Evolutionary conservation across 2,329 filamentous ascomycete species (phyloP).

Genomic region (Alternaria longipes): DNA sequence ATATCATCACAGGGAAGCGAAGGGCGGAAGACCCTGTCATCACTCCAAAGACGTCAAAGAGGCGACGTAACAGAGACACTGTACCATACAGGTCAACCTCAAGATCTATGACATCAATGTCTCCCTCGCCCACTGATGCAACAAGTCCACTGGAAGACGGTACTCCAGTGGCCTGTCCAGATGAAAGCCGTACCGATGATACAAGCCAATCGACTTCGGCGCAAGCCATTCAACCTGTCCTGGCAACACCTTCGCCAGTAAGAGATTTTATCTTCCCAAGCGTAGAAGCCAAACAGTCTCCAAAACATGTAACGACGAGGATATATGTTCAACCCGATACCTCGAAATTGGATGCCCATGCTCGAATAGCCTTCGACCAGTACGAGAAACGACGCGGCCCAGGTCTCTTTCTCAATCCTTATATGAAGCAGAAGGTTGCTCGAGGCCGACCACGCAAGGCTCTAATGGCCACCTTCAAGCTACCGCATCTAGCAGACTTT

Average conservation of each 20-base stretch:
- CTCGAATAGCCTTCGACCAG: constrained; percentile 36
- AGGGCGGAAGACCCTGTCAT: background rate
- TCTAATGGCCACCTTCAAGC: constrained; percentile 56
- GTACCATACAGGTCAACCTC: background rate
- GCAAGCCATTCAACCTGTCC: background rate
- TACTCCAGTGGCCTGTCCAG: background rate
- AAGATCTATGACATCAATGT: background rate
- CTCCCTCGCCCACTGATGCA: background rate
- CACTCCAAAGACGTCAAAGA: constrained; percentile 10
- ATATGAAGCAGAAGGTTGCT: constrained; percentile 48
- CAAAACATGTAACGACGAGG: background rate
- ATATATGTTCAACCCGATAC: constrained; percentile 6
- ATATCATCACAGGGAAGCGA: constrained; percentile 13
- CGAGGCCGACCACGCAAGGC: constrained; percentile 56
- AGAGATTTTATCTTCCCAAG: background rate
- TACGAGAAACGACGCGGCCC: constrained; percentile 44
- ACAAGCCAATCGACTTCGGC: background rate
- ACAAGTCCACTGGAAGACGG: background rate
- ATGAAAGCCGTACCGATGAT: background rate
- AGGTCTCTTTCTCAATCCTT: constrained; percentile 58
- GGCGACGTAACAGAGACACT: constrained; percentile 6
- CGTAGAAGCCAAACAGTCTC: background rate
- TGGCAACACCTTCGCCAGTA: background rate
- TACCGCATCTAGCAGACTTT: constrained; percentile 42
- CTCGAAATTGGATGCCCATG: constrained; percentile 7